phyloP scores from a whole-genome alignment of 2,329 filamentous ascomycete genomes.

The Pseudopithomyces maydicus region DNA sequence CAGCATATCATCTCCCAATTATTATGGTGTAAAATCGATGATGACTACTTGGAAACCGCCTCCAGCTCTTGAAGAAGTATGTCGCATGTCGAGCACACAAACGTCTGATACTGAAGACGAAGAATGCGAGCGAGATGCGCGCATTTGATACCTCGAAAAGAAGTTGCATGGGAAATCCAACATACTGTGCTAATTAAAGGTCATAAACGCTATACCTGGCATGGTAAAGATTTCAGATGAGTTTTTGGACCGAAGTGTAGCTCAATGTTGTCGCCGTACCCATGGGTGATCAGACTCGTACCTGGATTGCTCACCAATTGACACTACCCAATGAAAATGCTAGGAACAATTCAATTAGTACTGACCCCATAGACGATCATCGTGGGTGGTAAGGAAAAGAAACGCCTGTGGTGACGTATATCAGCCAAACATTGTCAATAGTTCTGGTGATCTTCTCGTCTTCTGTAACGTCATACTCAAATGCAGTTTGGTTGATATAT shows the following conservation, averaged over 20 bases:
- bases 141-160: not conserved
- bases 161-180: not conserved
- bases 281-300: not conserved
- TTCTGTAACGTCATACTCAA: not conserved
- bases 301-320: not conserved
- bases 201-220: not conserved
- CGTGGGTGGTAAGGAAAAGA: not conserved
- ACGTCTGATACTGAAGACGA: not conserved
- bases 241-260: not conserved
- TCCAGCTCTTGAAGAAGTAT: not conserved
- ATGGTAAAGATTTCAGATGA: not conserved
- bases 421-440: not conserved
- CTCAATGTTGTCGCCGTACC: not conserved
- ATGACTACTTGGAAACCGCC: not conserved
- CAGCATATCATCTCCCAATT: not conserved
- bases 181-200: not conserved
- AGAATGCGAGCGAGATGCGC: not conserved
- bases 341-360: not conserved
- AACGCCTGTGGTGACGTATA: not conserved
- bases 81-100: not conserved
- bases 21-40: not conserved
- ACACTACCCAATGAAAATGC: too few relatives aligned
- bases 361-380: not conserved
- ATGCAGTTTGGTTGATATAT: not conserved
- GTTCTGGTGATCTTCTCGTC: not conserved